A percentile compares a stretch with the other conserved stretches of the same genome.
These are phyloP conservation scores for Cercospora zeina DNA, from an alignment of 2,329 filamentous ascomycete genomes.

Conservation along the genomic window DNA sequence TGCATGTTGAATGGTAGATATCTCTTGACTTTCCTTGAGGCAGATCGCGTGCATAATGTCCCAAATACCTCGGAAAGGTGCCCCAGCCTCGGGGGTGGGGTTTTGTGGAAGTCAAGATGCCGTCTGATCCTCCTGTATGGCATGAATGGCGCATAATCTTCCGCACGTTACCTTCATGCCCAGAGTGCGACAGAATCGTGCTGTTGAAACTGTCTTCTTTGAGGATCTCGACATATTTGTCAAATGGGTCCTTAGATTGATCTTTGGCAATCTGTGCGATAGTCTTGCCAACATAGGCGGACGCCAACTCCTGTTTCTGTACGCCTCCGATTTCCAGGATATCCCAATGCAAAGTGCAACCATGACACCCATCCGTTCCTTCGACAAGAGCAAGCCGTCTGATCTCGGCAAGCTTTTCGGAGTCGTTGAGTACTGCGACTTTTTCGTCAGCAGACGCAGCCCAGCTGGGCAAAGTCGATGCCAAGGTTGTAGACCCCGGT, in stretches of 20 bases:
- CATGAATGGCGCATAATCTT: conserved; percentile 33
- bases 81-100: conserved; percentile 38
- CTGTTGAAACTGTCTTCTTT: conserved; percentile 34
- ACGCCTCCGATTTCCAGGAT: conserved; percentile 36
- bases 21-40: conserved; percentile 28
- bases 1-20: conserved; percentile 27
- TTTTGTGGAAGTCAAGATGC: conserved; percentile 36
- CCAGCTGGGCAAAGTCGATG: conserved; percentile 33
- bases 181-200: conserved; percentile 35
- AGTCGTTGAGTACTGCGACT: conserved; percentile 29
- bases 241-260: conserved; percentile 31
- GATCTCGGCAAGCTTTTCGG: conserved; percentile 28
- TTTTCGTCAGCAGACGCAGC: conserved; percentile 30
- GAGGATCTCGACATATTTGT: conserved; percentile 34
- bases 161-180: conserved; percentile 35
- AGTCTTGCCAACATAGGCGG: conserved; percentile 34
- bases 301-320: conserved; percentile 25
- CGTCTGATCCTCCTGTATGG: conserved; percentile 36
- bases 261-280: conserved; percentile 33
- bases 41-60: conserved; percentile 35
- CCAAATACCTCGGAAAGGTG: conserved; percentile 35
- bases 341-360: conserved; percentile 35
- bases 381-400: conserved; percentile 29
- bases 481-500: conserved; percentile 35
- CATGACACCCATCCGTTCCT: conserved; percentile 36